Base-by-base conservation (phyloP, 495 filamentous ascomycete genomes). In the Talaromyces proteolyticus region DNA sequence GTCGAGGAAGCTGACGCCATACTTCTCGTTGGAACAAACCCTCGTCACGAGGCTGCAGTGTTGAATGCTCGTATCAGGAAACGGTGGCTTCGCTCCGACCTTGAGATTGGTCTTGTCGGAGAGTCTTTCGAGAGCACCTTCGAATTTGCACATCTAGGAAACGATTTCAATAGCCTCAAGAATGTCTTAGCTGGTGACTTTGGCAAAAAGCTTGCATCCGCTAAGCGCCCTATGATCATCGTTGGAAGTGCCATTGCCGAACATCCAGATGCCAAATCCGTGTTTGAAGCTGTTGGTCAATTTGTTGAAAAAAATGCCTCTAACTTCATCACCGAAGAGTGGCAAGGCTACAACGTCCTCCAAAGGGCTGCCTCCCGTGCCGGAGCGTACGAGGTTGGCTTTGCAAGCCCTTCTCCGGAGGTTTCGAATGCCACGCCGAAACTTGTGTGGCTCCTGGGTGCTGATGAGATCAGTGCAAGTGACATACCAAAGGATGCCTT, bases 321-420 rank as follows among this genome's bases (percentile, higher is more conserved):
- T 57, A 95, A 86, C 71, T 95, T 98, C 78, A 70, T 80, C 50
- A 93, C 87, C 3, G 77, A 84, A 19, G 89, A 96, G 57, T 97
- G 94, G 90, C 92, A 96, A 68, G 93, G 91, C 49, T 98, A 91
- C 76, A 98, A 96, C 62, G 81, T 98, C 43, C 84, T 98, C 39
- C 93, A 98, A 70, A 82, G 91, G 49, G 86, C 87, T 14, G 93
- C 93, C 47, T 96, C 94, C 44, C 82, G 93, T 42, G 84, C 84
- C 17, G 93, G 88, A 56, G 93, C 93, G 40, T 98, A 90, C 66
- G 93, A 98, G 67, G 79, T 98, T 57, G 93, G 93, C 62, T 98
- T 96, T 68, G 87, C 87, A 38, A 78, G 85, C 1, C 89, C 91
- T 17, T 93, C 88, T 20, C 74, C 83, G 3, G 72, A 77, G 25